phyloP scores from a whole-genome alignment of 768 basidiomycete genomes.

The Lactifluus rugatus region DNA sequence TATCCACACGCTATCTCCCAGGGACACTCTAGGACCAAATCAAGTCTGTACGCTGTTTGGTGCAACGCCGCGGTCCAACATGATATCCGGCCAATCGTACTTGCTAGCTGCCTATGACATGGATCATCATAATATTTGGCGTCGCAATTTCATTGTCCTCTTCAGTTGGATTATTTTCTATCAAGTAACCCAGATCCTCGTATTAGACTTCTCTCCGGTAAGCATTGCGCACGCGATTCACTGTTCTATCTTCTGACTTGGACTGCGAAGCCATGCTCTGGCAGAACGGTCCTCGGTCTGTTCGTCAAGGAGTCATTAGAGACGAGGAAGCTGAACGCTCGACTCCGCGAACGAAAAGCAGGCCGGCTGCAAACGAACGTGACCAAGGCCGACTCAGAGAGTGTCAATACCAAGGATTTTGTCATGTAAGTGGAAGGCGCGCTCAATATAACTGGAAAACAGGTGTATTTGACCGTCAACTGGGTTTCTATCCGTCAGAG shows the following conservation, averaged over 20 bases:
- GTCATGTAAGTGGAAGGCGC: background rate
- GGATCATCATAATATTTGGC: constrained; percentile 46
- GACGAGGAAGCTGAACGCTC: constrained; percentile 42
- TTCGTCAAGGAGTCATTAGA: constrained; percentile 51
- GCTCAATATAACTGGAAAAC: background rate
- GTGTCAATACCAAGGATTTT: background rate
- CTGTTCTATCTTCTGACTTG: background rate
- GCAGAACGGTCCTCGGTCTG: constrained; percentile 32
- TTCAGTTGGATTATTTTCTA: constrained; percentile 65
- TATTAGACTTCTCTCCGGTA: constrained; percentile 57
- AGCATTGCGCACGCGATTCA: constrained; percentile 18
- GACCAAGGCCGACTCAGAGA: background rate
- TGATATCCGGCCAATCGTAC: constrained; percentile 54
- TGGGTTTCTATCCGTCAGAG: constrained; percentile 23
- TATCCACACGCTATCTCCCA: background rate
- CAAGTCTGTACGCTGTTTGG: constrained; percentile 75
- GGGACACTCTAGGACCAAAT: constrained; percentile 45
- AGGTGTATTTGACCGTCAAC: background rate
- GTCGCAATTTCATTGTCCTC: constrained; percentile 59
- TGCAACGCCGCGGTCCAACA: constrained; percentile 42
- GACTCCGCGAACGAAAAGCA: constrained; percentile 44
- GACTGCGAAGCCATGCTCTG: constrained; percentile 8
- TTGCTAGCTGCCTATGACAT: constrained; percentile 46
- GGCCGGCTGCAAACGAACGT: constrained; percentile 23
- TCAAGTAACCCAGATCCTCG: constrained; percentile 56